phyloP scores from a whole-genome alignment of 2,329 filamentous ascomycete species.

The Verticillium dahliae region DNA sequence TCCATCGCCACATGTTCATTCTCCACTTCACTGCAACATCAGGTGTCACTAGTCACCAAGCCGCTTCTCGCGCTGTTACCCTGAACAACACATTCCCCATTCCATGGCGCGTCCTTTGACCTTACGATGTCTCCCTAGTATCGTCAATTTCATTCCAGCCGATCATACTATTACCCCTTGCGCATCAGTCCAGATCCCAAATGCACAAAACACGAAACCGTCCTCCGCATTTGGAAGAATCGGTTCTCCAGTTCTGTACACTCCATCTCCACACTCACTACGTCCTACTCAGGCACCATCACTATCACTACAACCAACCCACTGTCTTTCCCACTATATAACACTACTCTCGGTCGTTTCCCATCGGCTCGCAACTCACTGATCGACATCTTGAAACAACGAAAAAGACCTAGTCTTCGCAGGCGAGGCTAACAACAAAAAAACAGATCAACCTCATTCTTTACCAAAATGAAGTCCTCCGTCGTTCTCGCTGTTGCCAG shows the following conservation, averaged over 20 bases:
- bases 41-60: neutral
- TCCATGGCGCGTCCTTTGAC: neutral
- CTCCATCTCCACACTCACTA: neutral
- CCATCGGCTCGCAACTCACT: neutral
- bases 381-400: neutral
- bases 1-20: constrained; percentile 16
- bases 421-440: constrained; percentile 9
- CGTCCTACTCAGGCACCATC: neutral
- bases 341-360: neutral
- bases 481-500: constrained; percentile 36
- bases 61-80: neutral
- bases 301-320: neutral
- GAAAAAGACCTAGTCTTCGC: constrained; percentile 4
- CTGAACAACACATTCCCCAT: neutral
- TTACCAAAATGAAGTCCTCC: constrained; percentile 43
- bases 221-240: neutral
- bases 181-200: neutral
- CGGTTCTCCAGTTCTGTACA: neutral
- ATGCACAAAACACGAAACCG: neutral
- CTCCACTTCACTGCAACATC: constrained; percentile 6
- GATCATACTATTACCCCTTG: neutral
- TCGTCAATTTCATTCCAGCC: neutral
- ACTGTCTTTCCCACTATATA: neutral
- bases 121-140: neutral
- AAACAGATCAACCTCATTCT: neutral